Evolutionary conservation across 345 rosid genomes (phyloP), one percentile per base, ranked within the genome.

Genomic region (Iberis pinnata): DNA sequence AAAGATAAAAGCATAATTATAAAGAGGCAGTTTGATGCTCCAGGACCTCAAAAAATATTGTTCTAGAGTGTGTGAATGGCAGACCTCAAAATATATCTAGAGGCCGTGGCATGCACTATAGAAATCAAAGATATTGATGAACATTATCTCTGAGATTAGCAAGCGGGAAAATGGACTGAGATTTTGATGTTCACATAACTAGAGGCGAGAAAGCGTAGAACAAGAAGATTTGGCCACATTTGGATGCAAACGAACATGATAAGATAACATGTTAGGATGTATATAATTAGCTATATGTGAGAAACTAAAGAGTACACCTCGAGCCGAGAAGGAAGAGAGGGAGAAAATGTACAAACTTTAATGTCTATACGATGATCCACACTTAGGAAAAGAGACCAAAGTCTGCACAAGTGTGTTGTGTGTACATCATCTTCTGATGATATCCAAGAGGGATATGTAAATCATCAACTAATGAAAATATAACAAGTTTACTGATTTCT

Each of bases 151-250:
- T 1, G 89, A 72, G 50, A 81, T 92, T 18, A 83, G 93, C 7
- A 93, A 83, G 93, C 7, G 95, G 95, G 38, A 76, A 53, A 60
- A 84, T 88, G 98, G 96, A 92, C 65, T 92, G 98, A 96, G 95
- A 92, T 51, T 88, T 84, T 44, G 90, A 85, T 58, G 84, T 74
- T 63, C 98, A 88, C 43, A 93, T 92, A 24, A 88, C 85, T 48
- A 79, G 98, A 58, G 96, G 98, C 15, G 96, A 85, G 70, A 92
- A 85, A 63, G 93, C 89, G 1, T 69, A 75, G 49, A 80, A 92
- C 59, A 92, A 81, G 76, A 79, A 69, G 58, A 80, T 82, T 0
- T 92, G 98, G 96, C 88, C 98, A 12, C 89, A 78, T 65, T 44
- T 92, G 70, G 93, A 88, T 67, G 67, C 74, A 2, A 95, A 88